phyloP scores from a whole-genome alignment of 2,329 filamentous ascomycete species.

The Epichloe festucae region DNA sequence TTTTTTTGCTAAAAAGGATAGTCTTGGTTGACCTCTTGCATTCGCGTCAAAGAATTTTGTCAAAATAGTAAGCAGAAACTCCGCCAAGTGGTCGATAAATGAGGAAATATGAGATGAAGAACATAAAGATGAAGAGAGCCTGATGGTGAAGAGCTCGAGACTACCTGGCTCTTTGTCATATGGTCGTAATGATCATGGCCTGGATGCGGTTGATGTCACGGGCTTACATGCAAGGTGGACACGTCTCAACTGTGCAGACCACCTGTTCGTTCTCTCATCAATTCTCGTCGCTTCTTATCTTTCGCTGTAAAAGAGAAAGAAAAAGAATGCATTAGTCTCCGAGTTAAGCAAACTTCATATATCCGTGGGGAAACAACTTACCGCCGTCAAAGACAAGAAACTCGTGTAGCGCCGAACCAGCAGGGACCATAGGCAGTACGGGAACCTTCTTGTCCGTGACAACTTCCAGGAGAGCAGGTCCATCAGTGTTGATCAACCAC shows the following conservation, averaged over 20 bases:
- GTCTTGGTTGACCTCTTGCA: not conserved
- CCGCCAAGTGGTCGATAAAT: not conserved
- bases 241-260: constrained; percentile 28
- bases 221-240: not conserved
- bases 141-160: not conserved
- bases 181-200: not conserved
- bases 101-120: not conserved
- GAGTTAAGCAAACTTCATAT: not conserved
- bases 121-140: not conserved
- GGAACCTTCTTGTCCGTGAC: constrained; percentile 85
- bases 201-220: not conserved
- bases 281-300: constrained; percentile 51
- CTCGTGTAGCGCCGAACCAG: constrained; percentile 76
- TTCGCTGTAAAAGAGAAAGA: constrained; percentile 34
- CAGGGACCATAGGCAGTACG: constrained; percentile 95
- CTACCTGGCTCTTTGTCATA: no score
- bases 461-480: constrained; percentile 87
- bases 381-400: constrained; percentile 46
- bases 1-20: not conserved
- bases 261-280: constrained; percentile 51
- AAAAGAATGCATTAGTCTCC: constrained; percentile 21
- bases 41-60: constrained; percentile 1
- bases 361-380: constrained; percentile 9
- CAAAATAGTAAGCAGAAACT: not conserved
- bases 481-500: constrained; percentile 82